Conservation (phyloP, 805 yeast genomes). For the Candida tammaniensis region DNA sequence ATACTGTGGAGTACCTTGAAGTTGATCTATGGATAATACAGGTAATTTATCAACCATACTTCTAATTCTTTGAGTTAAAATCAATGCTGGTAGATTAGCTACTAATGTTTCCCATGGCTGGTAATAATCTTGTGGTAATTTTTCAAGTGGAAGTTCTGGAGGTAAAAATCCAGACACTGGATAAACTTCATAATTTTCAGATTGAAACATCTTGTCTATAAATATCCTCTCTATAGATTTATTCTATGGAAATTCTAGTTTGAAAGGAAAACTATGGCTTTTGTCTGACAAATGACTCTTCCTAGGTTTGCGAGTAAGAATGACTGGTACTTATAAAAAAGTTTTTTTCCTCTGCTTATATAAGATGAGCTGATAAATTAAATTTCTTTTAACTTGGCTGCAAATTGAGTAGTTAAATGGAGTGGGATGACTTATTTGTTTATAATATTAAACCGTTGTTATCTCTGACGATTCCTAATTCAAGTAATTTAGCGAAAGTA, state of each 20-base stretch:
- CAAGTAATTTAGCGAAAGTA: constrained; percentile 69
- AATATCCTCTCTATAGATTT: no score
- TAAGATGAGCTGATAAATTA: no score
- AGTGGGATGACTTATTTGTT: not conserved
- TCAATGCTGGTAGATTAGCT: constrained; percentile 65
- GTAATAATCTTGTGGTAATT: constrained; percentile 60
- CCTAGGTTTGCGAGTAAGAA: no score
- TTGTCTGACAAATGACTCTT: no score
- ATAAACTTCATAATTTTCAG: constrained; percentile 69
- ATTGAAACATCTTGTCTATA: constrained; percentile 13
- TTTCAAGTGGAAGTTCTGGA: constrained; percentile 54
- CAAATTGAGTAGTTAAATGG: no score
- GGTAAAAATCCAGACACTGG: constrained; percentile 80
- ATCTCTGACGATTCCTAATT: constrained; percentile 58
- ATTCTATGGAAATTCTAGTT: no score
- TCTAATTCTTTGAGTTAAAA: constrained; percentile 64
- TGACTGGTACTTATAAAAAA: no score
- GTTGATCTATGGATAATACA: constrained; percentile 45
- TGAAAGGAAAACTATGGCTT: no score
- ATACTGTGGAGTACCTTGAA: constrained; percentile 47
- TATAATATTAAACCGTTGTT: not conserved
- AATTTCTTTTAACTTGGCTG: no score
- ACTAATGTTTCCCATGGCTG: constrained; percentile 77
- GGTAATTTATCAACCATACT: constrained; percentile 64
- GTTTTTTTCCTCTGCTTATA: no score